Evolutionary conservation across 306 rosid genomes (phyloP).

Genomic region (Fragaria ananassa): DNA sequence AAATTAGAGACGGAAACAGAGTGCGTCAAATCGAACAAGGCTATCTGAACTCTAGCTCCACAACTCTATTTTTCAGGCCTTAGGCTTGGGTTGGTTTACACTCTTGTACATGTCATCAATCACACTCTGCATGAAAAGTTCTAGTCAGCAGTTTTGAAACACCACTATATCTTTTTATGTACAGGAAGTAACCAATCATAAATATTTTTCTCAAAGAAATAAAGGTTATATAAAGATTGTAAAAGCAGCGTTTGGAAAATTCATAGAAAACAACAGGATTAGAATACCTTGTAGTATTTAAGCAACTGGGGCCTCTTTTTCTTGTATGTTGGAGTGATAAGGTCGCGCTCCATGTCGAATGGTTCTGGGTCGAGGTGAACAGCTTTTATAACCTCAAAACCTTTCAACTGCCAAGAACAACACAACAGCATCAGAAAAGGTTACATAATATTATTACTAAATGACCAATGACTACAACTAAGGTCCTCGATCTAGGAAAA

Average conservation of each 20-base stretch:
- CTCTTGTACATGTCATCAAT: constrained; percentile 79
- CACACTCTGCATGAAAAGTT: constrained; percentile 32
- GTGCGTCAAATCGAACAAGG: background rate
- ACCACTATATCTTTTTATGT: background rate
- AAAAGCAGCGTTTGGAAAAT: background rate
- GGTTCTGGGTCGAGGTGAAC: constrained; percentile 83
- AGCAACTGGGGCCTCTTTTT: constrained; percentile 90
- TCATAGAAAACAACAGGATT: constrained; percentile 6
- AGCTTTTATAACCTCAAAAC: constrained; percentile 72
- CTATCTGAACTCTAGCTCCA: background rate
- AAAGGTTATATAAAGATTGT: background rate
- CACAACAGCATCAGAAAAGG: constrained; percentile 21
- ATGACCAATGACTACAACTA: background rate
- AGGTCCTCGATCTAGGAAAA: constrained; percentile 8
- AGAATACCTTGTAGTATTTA: constrained; percentile 75
- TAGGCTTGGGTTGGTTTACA: constrained; percentile 50
- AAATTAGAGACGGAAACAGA: background rate
- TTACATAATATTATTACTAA: background rate
- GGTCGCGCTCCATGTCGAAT: constrained; percentile 94
- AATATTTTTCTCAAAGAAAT: background rate
- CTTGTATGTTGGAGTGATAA: constrained; percentile 88
- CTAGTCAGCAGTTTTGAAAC: constrained; percentile 24
- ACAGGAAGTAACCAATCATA: background rate
- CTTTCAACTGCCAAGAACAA: constrained; percentile 71
- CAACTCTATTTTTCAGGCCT: constrained; percentile 31